These are phyloP conservation scores for Fistulifera pelliculosa DNA, from an alignment of 108 stramenopile genomes.

Conservation along the genomic window DNA sequence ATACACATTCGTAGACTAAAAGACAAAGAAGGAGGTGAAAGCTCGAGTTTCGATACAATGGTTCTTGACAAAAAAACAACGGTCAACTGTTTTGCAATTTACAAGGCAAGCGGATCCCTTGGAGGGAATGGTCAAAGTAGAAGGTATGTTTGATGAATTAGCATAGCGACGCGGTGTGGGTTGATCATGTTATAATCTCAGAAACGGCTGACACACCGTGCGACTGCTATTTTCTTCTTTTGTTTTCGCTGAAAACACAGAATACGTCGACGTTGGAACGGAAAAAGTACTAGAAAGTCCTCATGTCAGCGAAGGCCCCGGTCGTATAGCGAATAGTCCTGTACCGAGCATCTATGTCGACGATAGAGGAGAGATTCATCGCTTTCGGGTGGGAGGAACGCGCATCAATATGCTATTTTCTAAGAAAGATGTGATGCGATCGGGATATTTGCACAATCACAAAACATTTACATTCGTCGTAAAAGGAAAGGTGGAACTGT, in stretches of 20 bases:
- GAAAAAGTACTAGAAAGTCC: slow-evolving; percentile 24
- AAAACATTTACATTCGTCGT: slow-evolving; percentile 35
- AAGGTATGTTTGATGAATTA: too few relatives aligned
- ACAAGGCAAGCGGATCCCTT: too few relatives aligned
- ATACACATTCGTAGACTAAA: too few relatives aligned
- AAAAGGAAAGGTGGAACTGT: slow-evolving; percentile 44
- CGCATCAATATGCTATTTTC: slow-evolving; percentile 44
- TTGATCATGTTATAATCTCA: too few relatives aligned
- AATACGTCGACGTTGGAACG: slow-evolving; percentile 27
- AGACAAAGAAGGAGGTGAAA: too few relatives aligned
- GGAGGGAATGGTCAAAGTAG: too few relatives aligned
- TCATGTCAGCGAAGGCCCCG: slow-evolving; percentile 36
- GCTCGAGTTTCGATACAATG: too few relatives aligned
- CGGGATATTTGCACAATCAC: slow-evolving; percentile 43
- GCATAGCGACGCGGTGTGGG: too few relatives aligned
- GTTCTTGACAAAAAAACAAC: too few relatives aligned
- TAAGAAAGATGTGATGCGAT: slow-evolving; percentile 34
- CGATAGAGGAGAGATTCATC: slow-evolving; percentile 48
- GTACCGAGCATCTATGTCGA: slow-evolving; percentile 36
- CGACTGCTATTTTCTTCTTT: neutral
- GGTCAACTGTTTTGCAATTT: too few relatives aligned
- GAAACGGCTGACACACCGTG: too few relatives aligned
- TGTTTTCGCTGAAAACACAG: too few relatives aligned
- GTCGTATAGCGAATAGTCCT: slow-evolving; percentile 25
- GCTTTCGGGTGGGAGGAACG: slow-evolving; percentile 23